Conservation (phyloP, 495 filamentous ascomycete species). For the Aspergillus bridgeri region DNA sequence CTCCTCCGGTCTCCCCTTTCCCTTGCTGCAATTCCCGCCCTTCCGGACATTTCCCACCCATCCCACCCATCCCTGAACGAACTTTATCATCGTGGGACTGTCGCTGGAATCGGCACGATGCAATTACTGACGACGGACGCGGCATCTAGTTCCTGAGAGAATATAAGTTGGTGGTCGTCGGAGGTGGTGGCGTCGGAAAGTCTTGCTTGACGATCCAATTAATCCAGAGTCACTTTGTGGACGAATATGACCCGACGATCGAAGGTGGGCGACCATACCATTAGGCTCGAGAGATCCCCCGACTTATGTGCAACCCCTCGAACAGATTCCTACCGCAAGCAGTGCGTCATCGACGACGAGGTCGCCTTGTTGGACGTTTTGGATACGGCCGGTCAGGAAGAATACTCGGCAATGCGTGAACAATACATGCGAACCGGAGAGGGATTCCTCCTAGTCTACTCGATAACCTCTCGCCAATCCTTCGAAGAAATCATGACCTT, state of each 20-base stretch:
- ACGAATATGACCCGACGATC: constrained; percentile 99
- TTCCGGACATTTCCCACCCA: constrained; percentile 2
- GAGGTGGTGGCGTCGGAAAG: constrained; percentile 97
- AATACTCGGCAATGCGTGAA: constrained; percentile 99
- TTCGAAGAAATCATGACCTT: constrained; percentile 98
- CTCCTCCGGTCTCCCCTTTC: constrained; percentile 1
- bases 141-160: constrained; percentile 81
- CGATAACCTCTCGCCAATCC: constrained; percentile 92
- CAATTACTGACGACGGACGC: constrained; percentile 8
- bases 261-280: constrained; percentile 66
- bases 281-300: constrained; percentile 10
- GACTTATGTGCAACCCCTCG: constrained; percentile 14
- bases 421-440: constrained; percentile 99
- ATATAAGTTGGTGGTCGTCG: constrained; percentile 98
- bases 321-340: constrained; percentile 98
- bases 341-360: constrained; percentile 97
- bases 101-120: background rate
- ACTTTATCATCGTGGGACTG: background rate
- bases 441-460: constrained; percentile 96
- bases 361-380: constrained; percentile 95
- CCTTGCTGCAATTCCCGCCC: constrained; percentile 7
- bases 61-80: background rate
- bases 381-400: constrained; percentile 97
- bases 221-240: constrained; percentile 98
- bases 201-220: constrained; percentile 99